Evolutionary conservation across 2,329 filamentous ascomycete species (phyloP).

Genomic region (Xylariomycetidae sp.): DNA sequence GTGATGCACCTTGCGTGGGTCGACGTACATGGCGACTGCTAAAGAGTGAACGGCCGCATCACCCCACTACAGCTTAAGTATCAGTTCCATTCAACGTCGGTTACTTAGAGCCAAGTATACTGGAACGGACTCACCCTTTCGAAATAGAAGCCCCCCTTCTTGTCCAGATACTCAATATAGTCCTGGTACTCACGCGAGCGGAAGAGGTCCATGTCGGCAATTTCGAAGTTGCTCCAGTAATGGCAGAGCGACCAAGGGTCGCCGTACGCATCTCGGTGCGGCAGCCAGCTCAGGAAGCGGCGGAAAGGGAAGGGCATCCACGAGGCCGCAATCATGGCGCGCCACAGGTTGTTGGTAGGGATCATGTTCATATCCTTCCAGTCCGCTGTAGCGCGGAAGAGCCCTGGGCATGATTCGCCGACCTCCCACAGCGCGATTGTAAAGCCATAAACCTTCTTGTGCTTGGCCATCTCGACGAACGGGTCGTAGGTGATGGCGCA

Average conservation of each 20-base stretch:
- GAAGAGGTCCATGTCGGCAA: conserved; percentile 40
- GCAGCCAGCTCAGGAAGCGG: conserved; percentile 28
- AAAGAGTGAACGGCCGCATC: conserved; percentile 39
- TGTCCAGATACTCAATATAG: conserved; percentile 34
- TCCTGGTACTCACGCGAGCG: conserved; percentile 33
- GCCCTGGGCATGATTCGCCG: conserved; percentile 33
- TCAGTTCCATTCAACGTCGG: no score
- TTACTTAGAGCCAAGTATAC: neutral
- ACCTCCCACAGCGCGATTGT: conserved; percentile 39
- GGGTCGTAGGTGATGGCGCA: conserved; percentile 43
- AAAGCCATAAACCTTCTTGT: conserved; percentile 38
- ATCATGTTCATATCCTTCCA: conserved; percentile 33
- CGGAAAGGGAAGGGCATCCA: conserved; percentile 37
- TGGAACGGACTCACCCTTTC: conserved; percentile 29
- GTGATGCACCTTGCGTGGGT: conserved; percentile 34
- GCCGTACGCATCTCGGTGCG: conserved; percentile 32
- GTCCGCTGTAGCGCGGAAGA: conserved; percentile 35
- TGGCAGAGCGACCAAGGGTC: conserved; percentile 40
- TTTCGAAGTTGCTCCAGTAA: conserved; percentile 44
- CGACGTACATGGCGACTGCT: conserved; percentile 34
- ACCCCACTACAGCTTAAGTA: conserved; percentile 38
- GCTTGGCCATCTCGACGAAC: conserved; percentile 38
- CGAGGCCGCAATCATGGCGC: conserved; percentile 32
- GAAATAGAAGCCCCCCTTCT: conserved; percentile 36
- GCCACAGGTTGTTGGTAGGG: conserved; percentile 32